phyloP scores from a whole-genome alignment of 2,329 filamentous ascomycete species.

The Colletotrichum sidae region DNA sequence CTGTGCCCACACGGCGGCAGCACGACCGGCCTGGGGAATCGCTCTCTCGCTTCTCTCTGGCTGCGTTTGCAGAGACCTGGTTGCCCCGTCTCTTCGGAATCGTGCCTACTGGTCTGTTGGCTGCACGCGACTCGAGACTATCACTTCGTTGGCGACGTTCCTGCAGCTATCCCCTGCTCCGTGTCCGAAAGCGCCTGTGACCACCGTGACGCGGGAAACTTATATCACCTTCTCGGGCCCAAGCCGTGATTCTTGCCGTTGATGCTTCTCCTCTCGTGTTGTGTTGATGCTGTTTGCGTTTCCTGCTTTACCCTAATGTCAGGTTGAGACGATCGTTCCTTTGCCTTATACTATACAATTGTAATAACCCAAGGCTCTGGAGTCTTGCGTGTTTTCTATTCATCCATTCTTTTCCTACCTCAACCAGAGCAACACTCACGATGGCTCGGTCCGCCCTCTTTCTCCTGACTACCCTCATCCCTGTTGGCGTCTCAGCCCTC shows the following conservation, averaged over 20 bases:
- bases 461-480: slow-evolving; percentile 41
- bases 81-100: slow-evolving; percentile 24
- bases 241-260: neutral
- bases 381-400: slow-evolving; percentile 22
- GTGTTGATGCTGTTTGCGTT: slow-evolving; percentile 17
- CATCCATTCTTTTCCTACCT: slow-evolving; percentile 9
- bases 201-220: neutral
- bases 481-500: slow-evolving; percentile 49
- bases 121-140: slow-evolving; percentile 24
- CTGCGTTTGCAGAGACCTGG: slow-evolving; percentile 13
- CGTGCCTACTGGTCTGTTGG: slow-evolving; percentile 10
- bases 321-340: slow-evolving; percentile 10
- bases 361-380: slow-evolving; percentile 26
- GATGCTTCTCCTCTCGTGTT: slow-evolving; percentile 10
- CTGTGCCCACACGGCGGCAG: slow-evolving; percentile 31
- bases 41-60: slow-evolving; percentile 7
- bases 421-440: neutral
- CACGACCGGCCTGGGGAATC: slow-evolving; percentile 7
- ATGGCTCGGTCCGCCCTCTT: slow-evolving; percentile 41
- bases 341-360: slow-evolving; percentile 17
- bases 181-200: neutral
- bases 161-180: slow-evolving; percentile 25
- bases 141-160: slow-evolving; percentile 30
- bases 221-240: slow-evolving; percentile 28
- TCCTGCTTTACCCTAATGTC: slow-evolving; percentile 19